Evolutionary conservation across 2,329 filamentous ascomycete genomes (phyloP).

Genomic region (Penicillium expansum): DNA sequence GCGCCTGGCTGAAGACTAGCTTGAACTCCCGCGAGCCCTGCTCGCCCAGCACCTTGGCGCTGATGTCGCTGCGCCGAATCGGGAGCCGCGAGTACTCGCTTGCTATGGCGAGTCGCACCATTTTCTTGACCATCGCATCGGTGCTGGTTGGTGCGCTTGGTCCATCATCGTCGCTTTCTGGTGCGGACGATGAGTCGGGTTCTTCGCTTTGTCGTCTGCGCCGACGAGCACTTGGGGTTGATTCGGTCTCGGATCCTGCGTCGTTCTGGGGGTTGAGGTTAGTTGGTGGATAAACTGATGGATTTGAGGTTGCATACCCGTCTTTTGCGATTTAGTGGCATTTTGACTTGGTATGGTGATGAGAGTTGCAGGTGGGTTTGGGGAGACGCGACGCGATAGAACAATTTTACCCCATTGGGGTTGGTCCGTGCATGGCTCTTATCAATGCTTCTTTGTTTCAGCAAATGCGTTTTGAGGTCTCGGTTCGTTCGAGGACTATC

Average conservation of each 20-base stretch:
- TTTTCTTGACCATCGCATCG: slow-evolving; percentile 55
- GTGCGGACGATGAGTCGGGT: slow-evolving; percentile 2
- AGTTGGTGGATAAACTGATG: neutral
- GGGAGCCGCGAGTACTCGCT: slow-evolving; percentile 59
- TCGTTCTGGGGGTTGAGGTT: neutral
- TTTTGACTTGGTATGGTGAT: slow-evolving; percentile 10
- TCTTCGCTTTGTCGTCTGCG: slow-evolving; percentile 16
- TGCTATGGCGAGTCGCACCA: slow-evolving; percentile 60
- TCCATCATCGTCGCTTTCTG: slow-evolving; percentile 16
- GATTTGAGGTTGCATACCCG: slow-evolving; percentile 19
- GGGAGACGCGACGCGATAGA: slow-evolving; percentile 24
- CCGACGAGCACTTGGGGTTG: neutral
- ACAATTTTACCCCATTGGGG: slow-evolving; percentile 19
- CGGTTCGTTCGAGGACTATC: neutral
- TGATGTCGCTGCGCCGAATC: slow-evolving; percentile 58
- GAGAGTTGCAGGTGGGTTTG: neutral
- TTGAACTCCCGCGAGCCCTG: slow-evolving; percentile 69
- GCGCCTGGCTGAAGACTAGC: slow-evolving; percentile 71
- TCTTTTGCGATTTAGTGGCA: slow-evolving; percentile 31
- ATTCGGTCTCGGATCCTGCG: slow-evolving; percentile 1
- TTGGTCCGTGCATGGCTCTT: slow-evolving; percentile 22
- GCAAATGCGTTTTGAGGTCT: neutral
- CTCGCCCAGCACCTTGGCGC: slow-evolving; percentile 66
- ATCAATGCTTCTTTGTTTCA: slow-evolving; percentile 10
- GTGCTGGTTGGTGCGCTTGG: slow-evolving; percentile 29